These are phyloP conservation scores for Populus trichocarpa DNA, from an alignment of 441 rosid species.

Conservation along the genomic window DNA sequence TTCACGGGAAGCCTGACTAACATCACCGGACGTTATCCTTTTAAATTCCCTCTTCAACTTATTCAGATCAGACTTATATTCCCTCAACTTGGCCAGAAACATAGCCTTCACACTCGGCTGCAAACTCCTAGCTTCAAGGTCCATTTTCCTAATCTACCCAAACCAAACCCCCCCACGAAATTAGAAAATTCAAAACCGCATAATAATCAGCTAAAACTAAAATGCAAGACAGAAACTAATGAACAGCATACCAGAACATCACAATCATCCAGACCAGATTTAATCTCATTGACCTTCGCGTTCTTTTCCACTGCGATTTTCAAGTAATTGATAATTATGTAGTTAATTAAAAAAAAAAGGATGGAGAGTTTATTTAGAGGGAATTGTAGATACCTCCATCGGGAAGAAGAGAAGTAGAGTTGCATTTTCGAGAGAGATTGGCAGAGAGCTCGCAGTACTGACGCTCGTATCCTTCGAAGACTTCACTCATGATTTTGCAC, in stretches of 20 bases:
- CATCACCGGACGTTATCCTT: constrained; percentile 49
- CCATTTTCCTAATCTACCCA: constrained; percentile 84
- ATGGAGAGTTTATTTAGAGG: too few relatives aligned
- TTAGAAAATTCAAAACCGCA: not conserved
- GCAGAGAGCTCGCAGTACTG: constrained; percentile 95
- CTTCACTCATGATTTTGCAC: constrained; percentile 65
- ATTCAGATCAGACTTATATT: constrained; percentile 88
- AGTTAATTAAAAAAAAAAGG: too few relatives aligned
- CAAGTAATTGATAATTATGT: too few relatives aligned
- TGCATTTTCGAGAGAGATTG: constrained; percentile 69
- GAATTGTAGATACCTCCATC: constrained; percentile 32
- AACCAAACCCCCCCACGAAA: too few relatives aligned
- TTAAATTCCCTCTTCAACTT: constrained; percentile 80
- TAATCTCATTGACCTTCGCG: constrained; percentile 50
- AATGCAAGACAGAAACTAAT: not conserved
- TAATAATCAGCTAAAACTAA: not conserved
- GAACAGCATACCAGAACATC: constrained; percentile 57
- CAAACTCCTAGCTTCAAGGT: constrained; percentile 89
- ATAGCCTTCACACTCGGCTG: constrained; percentile 73
- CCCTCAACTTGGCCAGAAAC: constrained; percentile 81
- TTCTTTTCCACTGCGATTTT: constrained; percentile 53
- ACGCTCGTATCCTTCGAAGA: constrained; percentile 80
- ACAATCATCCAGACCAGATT: constrained; percentile 76
- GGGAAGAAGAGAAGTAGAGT: constrained; percentile 45
- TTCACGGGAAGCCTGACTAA: constrained; percentile 58